A percentile compares a stretch with the other conserved stretches of the same genome.
These are phyloP conservation scores for Tolypocladium tropicale DNA, from an alignment of 2,329 filamentous ascomycete genomes.

Conservation along the genomic window DNA sequence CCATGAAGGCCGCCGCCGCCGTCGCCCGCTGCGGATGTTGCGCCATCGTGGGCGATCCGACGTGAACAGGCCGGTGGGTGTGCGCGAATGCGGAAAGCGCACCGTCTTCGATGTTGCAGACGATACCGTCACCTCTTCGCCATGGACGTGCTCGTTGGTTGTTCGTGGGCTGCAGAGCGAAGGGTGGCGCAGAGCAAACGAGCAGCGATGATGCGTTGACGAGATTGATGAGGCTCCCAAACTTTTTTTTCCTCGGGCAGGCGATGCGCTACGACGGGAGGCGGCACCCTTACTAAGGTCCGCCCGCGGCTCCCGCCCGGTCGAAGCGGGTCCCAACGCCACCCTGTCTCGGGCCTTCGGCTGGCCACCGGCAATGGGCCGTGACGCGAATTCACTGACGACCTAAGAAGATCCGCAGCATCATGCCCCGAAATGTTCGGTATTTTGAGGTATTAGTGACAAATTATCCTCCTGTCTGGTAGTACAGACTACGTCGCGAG, in stretches of 20 bases:
- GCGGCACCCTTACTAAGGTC: not conserved
- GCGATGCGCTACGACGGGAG: not conserved
- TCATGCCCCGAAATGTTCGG: too few relatives aligned
- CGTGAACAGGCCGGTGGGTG: not conserved
- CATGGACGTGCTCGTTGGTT: not conserved
- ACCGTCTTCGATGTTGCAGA: not conserved
- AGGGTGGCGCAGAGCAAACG: not conserved
- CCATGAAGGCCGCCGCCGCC: conserved; percentile 13
- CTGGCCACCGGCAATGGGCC: too few relatives aligned
- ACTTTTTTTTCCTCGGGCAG: conserved; percentile 3
- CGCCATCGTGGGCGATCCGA: conserved; percentile 16
- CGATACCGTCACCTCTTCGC: not conserved
- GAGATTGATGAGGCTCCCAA: conserved; percentile 1
- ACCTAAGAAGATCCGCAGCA: too few relatives aligned
- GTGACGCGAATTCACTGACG: too few relatives aligned
- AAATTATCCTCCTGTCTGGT: too few relatives aligned
- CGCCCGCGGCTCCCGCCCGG: not conserved
- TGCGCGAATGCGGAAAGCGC: not conserved
- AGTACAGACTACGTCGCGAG: too few relatives aligned
- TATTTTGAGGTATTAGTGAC: too few relatives aligned
- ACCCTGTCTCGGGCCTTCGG: too few relatives aligned
- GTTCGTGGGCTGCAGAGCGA: not conserved
- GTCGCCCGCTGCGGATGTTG: conserved; percentile 13
- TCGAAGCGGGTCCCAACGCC: not conserved
- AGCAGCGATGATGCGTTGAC: not conserved